These are phyloP conservation scores for Vigna angularis DNA, from an alignment of 306 rosid species.

Conservation along the genomic window DNA sequence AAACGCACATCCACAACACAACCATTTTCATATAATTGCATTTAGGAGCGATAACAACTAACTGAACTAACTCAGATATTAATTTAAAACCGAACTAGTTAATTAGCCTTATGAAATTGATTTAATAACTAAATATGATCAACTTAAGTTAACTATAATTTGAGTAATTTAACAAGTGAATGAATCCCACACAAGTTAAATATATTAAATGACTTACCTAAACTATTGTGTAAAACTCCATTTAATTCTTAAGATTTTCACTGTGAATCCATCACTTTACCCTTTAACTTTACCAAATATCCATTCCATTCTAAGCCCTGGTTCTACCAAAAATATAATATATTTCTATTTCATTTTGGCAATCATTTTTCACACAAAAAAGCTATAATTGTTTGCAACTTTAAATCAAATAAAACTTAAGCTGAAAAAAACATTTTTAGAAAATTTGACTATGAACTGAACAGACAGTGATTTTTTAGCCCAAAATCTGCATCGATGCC, in stretches of 20 bases:
- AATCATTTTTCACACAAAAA: neutral
- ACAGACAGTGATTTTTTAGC: neutral
- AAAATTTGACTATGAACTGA: neutral
- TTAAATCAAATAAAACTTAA: neutral
- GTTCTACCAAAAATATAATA: neutral
- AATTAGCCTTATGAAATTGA: neutral
- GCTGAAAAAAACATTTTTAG: neutral
- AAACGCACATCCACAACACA: no score
- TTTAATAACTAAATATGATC: no score
- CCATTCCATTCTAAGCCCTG: neutral
- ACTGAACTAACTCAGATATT: neutral
- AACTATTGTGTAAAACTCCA: neutral
- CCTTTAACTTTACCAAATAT: neutral
- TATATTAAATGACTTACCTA: neutral
- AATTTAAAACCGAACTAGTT: neutral
- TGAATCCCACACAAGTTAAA: neutral
- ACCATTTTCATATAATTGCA: neutral
- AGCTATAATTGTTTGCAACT: neutral
- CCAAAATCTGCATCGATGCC: neutral
- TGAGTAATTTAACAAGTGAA: no score
- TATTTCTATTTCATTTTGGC: neutral
- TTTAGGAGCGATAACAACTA: neutral
- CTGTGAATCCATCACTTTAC: neutral
- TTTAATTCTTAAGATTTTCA: neutral
- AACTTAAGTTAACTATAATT: neutral